phyloP scores from a whole-genome alignment of 2,329 filamentous ascomycete species.

The Microcyclospora pomicola region DNA sequence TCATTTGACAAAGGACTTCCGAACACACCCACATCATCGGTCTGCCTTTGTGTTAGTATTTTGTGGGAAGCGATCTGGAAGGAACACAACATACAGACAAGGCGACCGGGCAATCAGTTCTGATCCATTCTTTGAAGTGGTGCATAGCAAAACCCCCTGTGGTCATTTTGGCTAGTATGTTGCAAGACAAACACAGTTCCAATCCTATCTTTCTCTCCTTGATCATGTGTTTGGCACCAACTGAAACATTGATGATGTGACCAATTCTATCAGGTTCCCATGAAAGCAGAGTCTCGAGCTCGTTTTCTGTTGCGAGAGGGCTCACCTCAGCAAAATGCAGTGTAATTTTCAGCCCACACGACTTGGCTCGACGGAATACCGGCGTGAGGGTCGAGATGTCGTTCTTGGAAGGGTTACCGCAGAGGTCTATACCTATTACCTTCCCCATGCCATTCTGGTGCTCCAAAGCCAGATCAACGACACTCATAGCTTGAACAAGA shows the following conservation, averaged over 20 bases:
- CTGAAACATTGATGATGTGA: conserved; percentile 63
- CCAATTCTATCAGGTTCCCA: conserved; percentile 58
- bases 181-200: conserved; percentile 69
- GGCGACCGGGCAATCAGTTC: conserved; percentile 44
- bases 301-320: conserved; percentile 40
- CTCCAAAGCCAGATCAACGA: conserved; percentile 48
- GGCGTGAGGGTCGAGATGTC: conserved; percentile 46
- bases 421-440: conserved; percentile 65
- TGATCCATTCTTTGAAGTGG: conserved; percentile 63
- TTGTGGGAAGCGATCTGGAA: background rate
- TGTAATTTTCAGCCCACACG: conserved; percentile 47
- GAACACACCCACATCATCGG: conserved; percentile 74
- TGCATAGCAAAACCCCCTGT: conserved; percentile 51
- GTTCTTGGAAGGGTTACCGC: conserved; percentile 56
- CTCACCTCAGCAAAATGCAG: conserved; percentile 66
- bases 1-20: conserved; percentile 64
- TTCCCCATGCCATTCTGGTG: conserved; percentile 30
- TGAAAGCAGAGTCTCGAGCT: conserved; percentile 50
- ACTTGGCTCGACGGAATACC: conserved; percentile 45
- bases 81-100: conserved; percentile 47
- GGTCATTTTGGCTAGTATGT: conserved; percentile 63
- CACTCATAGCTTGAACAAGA: conserved; percentile 44
- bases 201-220: conserved; percentile 44
- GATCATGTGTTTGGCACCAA: conserved; percentile 45
- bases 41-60: conserved; percentile 36